Evolutionary conservation across 169 alveolate genomes (phyloP).

Genomic region (Plasmodium relictum): DNA sequence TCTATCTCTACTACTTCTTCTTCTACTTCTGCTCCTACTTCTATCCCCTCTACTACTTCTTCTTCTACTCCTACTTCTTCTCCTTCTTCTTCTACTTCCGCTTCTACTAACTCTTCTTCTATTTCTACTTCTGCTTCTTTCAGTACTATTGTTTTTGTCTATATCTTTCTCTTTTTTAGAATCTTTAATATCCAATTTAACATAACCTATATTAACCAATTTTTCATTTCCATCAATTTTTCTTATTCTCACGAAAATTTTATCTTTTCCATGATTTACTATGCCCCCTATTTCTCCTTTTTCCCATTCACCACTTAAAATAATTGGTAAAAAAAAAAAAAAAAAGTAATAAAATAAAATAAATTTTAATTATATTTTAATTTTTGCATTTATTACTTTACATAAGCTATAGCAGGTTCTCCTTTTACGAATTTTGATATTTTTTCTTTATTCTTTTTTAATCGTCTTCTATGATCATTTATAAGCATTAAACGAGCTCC

Average conservation of each 20-base stretch:
- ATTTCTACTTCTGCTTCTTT: constrained; percentile 41
- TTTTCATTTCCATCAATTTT: constrained; percentile 80
- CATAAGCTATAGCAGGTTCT: constrained; percentile 67
- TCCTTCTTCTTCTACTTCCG: constrained; percentile 17
- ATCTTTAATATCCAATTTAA: constrained; percentile 69
- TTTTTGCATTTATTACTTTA: constrained; percentile 24
- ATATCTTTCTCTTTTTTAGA: constrained; percentile 36
- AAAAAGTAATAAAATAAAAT: neutral
- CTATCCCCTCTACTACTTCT: constrained; percentile 27
- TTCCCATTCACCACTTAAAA: constrained; percentile 86
- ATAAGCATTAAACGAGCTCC: constrained; percentile 77
- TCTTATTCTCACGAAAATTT: constrained; percentile 78
- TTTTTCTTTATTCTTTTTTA: constrained; percentile 47
- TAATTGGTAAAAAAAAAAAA: neutral
- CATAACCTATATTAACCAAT: constrained; percentile 82
- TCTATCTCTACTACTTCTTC: neutral
- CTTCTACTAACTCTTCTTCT: constrained; percentile 19
- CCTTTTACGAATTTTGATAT: constrained; percentile 61
- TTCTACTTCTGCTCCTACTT: constrained; percentile 8
- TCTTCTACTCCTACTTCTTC: constrained; percentile 16
- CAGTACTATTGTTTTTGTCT: constrained; percentile 15
- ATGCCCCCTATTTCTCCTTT: constrained; percentile 82
- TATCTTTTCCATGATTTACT: constrained; percentile 78
- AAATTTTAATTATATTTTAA: no score
- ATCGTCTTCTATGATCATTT: constrained; percentile 57